These are phyloP conservation scores for Aquilaria malaccensis DNA, from an alignment of 345 rosid genomes.

Conservation along the genomic window DNA sequence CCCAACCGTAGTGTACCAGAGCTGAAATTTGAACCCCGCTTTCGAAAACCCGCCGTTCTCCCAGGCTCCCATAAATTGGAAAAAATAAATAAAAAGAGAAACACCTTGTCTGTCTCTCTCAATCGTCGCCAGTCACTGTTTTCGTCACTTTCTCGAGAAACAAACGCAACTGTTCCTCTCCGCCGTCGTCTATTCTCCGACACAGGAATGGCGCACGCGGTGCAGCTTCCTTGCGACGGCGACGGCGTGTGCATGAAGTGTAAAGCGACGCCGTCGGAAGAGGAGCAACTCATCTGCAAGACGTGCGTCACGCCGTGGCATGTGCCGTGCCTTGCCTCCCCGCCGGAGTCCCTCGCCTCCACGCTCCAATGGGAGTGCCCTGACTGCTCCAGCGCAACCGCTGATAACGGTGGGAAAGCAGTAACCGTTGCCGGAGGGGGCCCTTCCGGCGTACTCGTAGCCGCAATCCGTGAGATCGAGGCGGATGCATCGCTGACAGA, in stretches of 20 bases:
- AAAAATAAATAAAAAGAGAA: too few species aligned
- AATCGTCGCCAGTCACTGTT: too few species aligned
- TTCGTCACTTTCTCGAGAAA: too few species aligned
- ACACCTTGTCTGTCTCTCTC: too few species aligned
- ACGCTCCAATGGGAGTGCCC: constrained; percentile 62
- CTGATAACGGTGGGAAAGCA: constrained; percentile 7
- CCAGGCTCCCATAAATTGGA: background rate
- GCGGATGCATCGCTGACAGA: constrained; percentile 34
- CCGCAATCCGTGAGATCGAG: constrained; percentile 35
- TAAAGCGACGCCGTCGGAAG: constrained; percentile 27
- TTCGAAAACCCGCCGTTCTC: constrained; percentile 7
- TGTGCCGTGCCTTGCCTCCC: constrained; percentile 38
- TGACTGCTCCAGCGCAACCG: constrained; percentile 34
- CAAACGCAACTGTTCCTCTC: background rate
- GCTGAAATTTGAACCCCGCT: too few species aligned
- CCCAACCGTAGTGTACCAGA: too few species aligned
- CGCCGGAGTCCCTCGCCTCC: constrained; percentile 37
- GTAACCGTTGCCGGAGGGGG: background rate
- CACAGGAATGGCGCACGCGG: constrained; percentile 28
- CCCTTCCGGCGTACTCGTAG: constrained; percentile 12
- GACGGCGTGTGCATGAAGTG: constrained; percentile 71
- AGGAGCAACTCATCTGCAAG: constrained; percentile 45
- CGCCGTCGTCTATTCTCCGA: background rate
- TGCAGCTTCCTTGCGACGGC: constrained; percentile 60
- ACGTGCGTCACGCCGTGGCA: constrained; percentile 78